Evolutionary conservation across 192 early-diverging fungal species (phyloP), one percentile per base, ranked within the genome.

Genomic region (Coemansia umbellata): DNA sequence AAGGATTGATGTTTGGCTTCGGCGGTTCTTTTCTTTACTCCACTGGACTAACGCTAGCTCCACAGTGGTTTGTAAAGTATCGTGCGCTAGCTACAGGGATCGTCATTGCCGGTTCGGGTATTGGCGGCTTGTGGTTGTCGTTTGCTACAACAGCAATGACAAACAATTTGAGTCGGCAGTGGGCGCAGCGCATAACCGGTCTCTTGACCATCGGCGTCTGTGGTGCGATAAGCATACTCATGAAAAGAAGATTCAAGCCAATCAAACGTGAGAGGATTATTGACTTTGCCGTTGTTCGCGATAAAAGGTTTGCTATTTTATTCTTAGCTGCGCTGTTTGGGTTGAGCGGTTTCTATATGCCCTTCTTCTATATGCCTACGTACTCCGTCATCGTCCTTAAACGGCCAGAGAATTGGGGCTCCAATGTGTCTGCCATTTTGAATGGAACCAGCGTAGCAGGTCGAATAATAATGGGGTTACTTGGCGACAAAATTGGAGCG

Each of bases 1-100:
- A 91, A 55, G 87, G 86, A 5, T 49, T 90, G 5, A 45, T 93
- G 37, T 86, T 84, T 69, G 91, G 89, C 8, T 45, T 86, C 15
- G 84, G 87, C 13, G 68, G 74, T 3, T 80, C 80, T 5, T 59
- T 88, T 22, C 42, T 84, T 5, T 82, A 82, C 47, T 78, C 85
- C 19, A 84, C 85, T 0, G 74, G 80, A 7, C 77, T 90, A 14
- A 79, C 78, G 26, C 66, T 87, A 8, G 77, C 83, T 8, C 60
- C 78, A 3, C 87, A 91, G 50, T 93, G 85, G 85, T 88, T 88
- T 55, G 57, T 55, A 21, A 81, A 81, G 43, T 66, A 80, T 24
- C 73, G 87, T 8, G 83, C 84, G 0, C 31, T 89, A 11, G 91
- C 91, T 0, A 77, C 84, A 9, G 91, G 91, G 4, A 43, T 90